Conservation (phyloP, 441 rosid genomes). For the Syzygium syzygioides region DNA sequence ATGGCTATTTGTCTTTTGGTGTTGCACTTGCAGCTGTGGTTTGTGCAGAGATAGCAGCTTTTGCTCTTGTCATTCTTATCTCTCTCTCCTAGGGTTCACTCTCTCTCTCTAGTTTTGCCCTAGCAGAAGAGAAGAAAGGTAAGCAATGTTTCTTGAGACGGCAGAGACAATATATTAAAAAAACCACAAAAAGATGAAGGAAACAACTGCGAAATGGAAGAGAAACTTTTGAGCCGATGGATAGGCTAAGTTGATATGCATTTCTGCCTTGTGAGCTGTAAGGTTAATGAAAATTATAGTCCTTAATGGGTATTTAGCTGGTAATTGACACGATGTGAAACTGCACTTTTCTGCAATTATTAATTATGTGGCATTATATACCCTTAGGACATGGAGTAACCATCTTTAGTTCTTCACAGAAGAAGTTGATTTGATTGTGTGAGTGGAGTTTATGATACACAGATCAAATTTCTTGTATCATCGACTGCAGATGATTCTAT, state of each 20-base stretch:
- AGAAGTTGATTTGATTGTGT: neutral
- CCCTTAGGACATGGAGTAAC: neutral
- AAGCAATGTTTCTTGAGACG: neutral
- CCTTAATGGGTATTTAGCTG: neutral
- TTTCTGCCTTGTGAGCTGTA: neutral
- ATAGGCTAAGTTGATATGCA: neutral
- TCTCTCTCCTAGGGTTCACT: neutral
- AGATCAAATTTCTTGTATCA: neutral
- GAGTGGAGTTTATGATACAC: neutral
- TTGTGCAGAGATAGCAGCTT: neutral
- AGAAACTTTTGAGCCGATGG: neutral
- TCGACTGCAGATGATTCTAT: neutral
- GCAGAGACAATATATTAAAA: neutral
- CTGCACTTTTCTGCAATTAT: neutral
- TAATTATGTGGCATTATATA: neutral
- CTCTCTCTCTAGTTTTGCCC: neutral
- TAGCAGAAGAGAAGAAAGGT: neutral
- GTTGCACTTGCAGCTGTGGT: neutral
- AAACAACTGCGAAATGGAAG: neutral
- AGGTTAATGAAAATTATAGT: neutral
- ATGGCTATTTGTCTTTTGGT: neutral
- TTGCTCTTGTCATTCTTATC: neutral
- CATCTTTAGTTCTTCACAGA: neutral
- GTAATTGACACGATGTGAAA: neutral
- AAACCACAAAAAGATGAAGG: neutral